Evolutionary conservation across 768 basidiomycete genomes (phyloP).

Genomic region (Mycena crocata): DNA sequence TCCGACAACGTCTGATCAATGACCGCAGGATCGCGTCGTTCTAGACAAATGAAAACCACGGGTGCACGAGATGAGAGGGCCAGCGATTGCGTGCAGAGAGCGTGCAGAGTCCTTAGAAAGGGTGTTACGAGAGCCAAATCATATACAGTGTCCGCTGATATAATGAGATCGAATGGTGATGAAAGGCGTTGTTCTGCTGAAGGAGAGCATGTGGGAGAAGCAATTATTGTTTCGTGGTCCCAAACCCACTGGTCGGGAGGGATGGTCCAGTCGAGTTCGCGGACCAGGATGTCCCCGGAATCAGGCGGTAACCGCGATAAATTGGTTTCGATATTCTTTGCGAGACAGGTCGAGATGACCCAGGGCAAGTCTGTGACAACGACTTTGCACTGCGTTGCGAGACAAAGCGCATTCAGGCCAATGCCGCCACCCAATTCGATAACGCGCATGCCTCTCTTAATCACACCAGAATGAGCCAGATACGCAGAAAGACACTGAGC

Average conservation of each 20-base stretch:
- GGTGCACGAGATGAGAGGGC: conserved; percentile 51
- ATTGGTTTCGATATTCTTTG: conserved; percentile 70
- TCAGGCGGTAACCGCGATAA: conserved; percentile 41
- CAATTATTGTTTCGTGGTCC: conserved; percentile 54
- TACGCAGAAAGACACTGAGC: conserved; percentile 80
- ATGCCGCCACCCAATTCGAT: conserved; percentile 89
- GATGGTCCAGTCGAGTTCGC: conserved; percentile 79
- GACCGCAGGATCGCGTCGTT: conserved; percentile 79
- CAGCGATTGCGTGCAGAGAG: conserved; percentile 57
- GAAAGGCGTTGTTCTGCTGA: conserved; percentile 40
- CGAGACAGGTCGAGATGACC: conserved; percentile 73
- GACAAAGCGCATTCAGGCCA: conserved; percentile 63
- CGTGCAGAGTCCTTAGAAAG: conserved; percentile 74
- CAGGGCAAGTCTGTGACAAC: conserved; percentile 79
- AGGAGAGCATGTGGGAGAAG: conserved; percentile 41
- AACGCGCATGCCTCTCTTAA: conserved; percentile 51
- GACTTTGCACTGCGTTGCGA: conserved; percentile 68
- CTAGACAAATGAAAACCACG: conserved; percentile 73
- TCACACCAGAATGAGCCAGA: conserved; percentile 51
- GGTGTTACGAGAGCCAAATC: conserved; percentile 68
- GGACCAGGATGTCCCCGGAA: conserved; percentile 65
- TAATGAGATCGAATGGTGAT: conserved; percentile 77
- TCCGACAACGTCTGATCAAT: conserved; percentile 68
- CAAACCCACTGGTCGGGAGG: conserved; percentile 67
- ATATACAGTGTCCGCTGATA: conserved; percentile 89